phyloP scores from a whole-genome alignment of 2,329 filamentous ascomycete genomes.

The Monilinia aucupariae region DNA sequence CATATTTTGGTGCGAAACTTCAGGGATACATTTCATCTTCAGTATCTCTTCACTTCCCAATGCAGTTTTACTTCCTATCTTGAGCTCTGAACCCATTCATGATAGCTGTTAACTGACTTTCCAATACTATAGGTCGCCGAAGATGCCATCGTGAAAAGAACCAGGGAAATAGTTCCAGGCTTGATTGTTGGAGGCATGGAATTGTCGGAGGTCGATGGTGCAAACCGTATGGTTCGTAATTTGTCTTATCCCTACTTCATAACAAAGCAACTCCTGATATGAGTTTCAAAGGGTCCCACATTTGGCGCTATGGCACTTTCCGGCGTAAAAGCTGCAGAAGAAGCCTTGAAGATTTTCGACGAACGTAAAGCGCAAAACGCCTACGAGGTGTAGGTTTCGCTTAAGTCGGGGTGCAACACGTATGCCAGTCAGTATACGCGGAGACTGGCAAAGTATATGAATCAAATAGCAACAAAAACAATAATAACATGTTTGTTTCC shows the following conservation, averaged over 20 bases:
- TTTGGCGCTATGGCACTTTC: slow-evolving; percentile 85
- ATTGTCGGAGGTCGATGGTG: slow-evolving; percentile 81
- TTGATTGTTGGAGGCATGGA: slow-evolving; percentile 96
- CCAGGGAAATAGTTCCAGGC: slow-evolving; percentile 79
- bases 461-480: neutral
- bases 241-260: neutral
- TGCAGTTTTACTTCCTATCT: too few relatives aligned
- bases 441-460: neutral
- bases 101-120: neutral
- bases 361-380: slow-evolving; percentile 70
- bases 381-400: slow-evolving; percentile 16
- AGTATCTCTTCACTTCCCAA: neutral
- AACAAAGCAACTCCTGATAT: neutral
- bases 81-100: too few relatives aligned
- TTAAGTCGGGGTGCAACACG: neutral
- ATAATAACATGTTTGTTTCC: neutral
- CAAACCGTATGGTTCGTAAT: slow-evolving; percentile 72
- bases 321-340: slow-evolving; percentile 87
- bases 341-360: slow-evolving; percentile 73
- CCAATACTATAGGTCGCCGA: slow-evolving; percentile 51
- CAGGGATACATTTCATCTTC: too few relatives aligned
- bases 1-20: neutral
- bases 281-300: slow-evolving; percentile 50
- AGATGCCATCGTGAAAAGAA: slow-evolving; percentile 89
- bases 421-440: neutral